Percentiles rank a stretch among this genome's conserved stretches.
These are phyloP conservation scores for Akanthomyces muscarius DNA, from an alignment of 2,329 filamentous ascomycete species.

Conservation along the genomic window DNA sequence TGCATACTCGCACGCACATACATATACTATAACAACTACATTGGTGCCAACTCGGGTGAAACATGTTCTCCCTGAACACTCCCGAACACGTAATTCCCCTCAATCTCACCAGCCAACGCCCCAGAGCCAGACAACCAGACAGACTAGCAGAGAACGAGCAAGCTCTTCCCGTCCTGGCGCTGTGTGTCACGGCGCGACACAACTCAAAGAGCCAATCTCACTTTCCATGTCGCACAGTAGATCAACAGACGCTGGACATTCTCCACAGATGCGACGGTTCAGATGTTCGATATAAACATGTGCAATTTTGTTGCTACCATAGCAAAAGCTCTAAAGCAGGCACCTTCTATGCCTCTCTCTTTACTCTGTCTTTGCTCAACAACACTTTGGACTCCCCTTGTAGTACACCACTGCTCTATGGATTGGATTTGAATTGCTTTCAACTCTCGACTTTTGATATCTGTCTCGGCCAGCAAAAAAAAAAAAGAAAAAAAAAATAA, in stretches of 20 bases:
- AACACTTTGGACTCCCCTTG: neutral
- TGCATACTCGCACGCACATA: too few relatives aligned
- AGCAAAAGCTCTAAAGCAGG: neutral
- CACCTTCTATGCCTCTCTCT: neutral
- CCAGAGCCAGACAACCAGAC: too few relatives aligned
- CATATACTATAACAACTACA: too few relatives aligned
- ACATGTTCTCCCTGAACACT: too few relatives aligned
- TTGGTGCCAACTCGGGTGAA: too few relatives aligned
- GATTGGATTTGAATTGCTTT: neutral
- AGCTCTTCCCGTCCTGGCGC: too few relatives aligned
- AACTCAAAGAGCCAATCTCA: neutral
- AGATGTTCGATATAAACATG: neutral
- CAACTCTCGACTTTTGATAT: neutral
- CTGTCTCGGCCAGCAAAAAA: neutral
- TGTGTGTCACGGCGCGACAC: neutral
- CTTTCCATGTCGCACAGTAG: neutral
- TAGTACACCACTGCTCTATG: neutral
- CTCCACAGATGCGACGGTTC: neutral
- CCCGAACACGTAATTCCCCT: too few relatives aligned
- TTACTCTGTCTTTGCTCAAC: neutral
- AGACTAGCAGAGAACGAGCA: too few relatives aligned
- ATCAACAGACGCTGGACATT: neutral
- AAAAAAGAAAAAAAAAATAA: neutral
- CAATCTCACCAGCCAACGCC: too few relatives aligned
- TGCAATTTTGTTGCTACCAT: neutral